Evolutionary conservation across 2,329 filamentous ascomycete species (phyloP).

Genomic region (Fusarium palustre): DNA sequence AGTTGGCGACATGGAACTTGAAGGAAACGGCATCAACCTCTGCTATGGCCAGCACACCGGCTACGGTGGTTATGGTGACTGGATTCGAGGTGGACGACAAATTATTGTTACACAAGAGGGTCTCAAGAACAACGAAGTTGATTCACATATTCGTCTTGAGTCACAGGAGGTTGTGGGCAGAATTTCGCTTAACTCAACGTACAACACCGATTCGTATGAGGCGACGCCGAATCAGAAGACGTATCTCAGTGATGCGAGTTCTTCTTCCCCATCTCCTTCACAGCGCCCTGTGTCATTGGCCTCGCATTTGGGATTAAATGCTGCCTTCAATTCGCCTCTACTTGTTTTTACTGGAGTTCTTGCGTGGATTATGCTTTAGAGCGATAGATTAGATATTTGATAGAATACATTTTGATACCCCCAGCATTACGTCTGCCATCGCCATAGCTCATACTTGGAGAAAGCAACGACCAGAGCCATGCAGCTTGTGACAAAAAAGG

Average conservation of each 20-base stretch:
- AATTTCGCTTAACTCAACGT: constrained; percentile 70
- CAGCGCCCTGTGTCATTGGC: background rate
- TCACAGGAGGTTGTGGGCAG: constrained; percentile 62
- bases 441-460: background rate
- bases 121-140: constrained; percentile 56
- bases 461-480: background rate
- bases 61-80: constrained; percentile 76
- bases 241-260: constrained; percentile 1
- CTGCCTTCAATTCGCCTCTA: background rate
- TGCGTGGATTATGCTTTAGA: constrained; percentile 13
- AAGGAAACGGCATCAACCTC: constrained; percentile 59
- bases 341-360: background rate
- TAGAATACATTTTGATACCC: constrained; percentile 1
- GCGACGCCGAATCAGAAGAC: constrained; percentile 55
- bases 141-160: constrained; percentile 73
- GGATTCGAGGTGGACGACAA: constrained; percentile 70
- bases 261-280: background rate
- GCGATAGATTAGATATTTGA: background rate
- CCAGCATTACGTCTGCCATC: background rate
- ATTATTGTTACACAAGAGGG: constrained; percentile 61
- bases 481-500: background rate
- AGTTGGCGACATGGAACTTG: constrained; percentile 60
- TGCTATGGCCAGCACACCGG: constrained; percentile 75
- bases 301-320: background rate
- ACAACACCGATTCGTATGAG: constrained; percentile 66